Percentiles rank a stretch among this genome's conserved stretches.
These are phyloP conservation scores for Geosmithia flava DNA, from an alignment of 2,329 filamentous ascomycete genomes.

Conservation along the genomic window DNA sequence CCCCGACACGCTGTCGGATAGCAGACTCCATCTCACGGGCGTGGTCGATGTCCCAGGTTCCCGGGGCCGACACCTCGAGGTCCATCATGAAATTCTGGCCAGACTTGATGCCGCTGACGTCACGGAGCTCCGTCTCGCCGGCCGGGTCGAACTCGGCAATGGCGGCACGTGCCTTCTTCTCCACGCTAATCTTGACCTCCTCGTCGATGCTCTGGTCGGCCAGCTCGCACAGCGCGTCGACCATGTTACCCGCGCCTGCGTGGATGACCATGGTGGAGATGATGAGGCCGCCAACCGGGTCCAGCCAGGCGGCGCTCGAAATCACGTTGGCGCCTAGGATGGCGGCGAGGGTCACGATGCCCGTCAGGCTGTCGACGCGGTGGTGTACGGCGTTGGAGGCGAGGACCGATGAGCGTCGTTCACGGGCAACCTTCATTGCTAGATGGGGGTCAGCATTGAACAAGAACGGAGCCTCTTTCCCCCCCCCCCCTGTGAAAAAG, in stretches of 20 bases:
- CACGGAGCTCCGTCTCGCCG: slow-evolving; percentile 55
- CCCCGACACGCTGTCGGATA: slow-evolving; percentile 60
- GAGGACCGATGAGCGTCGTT: slow-evolving; percentile 90
- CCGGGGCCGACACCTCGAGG: slow-evolving; percentile 71
- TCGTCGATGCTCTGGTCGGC: slow-evolving; percentile 83
- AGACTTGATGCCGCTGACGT: slow-evolving; percentile 83
- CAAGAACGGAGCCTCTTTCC: slow-evolving; percentile 67
- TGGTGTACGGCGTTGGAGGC: slow-evolving; percentile 96
- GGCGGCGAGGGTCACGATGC: slow-evolving; percentile 80
- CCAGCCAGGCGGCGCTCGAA: slow-evolving; percentile 78
- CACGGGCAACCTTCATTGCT: slow-evolving; percentile 92
- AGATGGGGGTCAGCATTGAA: slow-evolving; percentile 1
- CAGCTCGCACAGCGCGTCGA: slow-evolving; percentile 70
- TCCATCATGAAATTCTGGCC: slow-evolving; percentile 95
- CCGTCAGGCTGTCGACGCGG: slow-evolving; percentile 88
- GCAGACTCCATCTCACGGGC: slow-evolving; percentile 58
- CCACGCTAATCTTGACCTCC: slow-evolving; percentile 64
- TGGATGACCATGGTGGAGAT: slow-evolving; percentile 91
- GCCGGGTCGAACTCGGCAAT: slow-evolving; percentile 41
- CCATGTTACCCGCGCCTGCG: slow-evolving; percentile 78
- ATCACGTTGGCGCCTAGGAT: slow-evolving; percentile 85
- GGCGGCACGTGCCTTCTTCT: slow-evolving; percentile 49
- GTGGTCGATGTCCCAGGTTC: slow-evolving; percentile 61
- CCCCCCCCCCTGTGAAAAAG: slow-evolving; percentile 88
- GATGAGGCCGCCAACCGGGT: slow-evolving; percentile 82